Evolutionary conservation across 2,329 filamentous ascomycete species (phyloP), one percentile per base, ranked within the genome.

Genomic region (Gaeumannomyces tritici): DNA sequence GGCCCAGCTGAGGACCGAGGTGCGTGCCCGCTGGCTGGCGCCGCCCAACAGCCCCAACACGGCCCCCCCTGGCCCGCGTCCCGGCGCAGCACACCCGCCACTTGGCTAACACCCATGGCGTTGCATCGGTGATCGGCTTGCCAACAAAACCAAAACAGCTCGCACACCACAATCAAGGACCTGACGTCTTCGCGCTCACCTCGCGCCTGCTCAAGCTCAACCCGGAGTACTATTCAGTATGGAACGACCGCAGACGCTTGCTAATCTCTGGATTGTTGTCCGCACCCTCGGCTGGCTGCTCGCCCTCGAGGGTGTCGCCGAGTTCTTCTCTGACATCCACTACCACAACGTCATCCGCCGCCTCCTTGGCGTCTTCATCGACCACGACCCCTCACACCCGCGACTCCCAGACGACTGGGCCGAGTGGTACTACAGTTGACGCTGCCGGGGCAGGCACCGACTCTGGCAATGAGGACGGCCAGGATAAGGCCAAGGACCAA

Each of bases 181-280:
- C 77, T 62, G 79, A 85, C 62, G 83, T 86, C 55, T 84, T 93
- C 69, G 77, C 83, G 65, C 82, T 89, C 62, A 89, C 88, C 42
- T 87, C 88, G n/a, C 86, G 84, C 67, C 83, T 95, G 57, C 81
- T 93, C 62, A 83, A 82, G 58, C 83, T 88, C 69, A 96, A 96
- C 73, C 91, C 91, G 29, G 91, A 96, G 75, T 93, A 93, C 79
- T 95, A 95, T 77, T 93, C 91, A 63, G 83, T 91, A 82, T 96
- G 91, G 91, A 96, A 96, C 80, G 84, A 88, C 77, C 88, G 95
- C 72, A 88, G 95, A 69, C 83, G 83, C 70, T 87, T 84, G 76
- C 79, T 88, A 81, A 83, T 76, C 64, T 82, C 78, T 79, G 76
- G 78, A 69, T 81, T 78, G 74, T 83, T 84, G 69, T 85, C 79